A percentile compares a stretch with the other conserved stretches of the same genome.
These are phyloP conservation scores for Bipolaris cookei DNA, from an alignment of 2,329 filamentous ascomycete genomes.

Conservation along the genomic window DNA sequence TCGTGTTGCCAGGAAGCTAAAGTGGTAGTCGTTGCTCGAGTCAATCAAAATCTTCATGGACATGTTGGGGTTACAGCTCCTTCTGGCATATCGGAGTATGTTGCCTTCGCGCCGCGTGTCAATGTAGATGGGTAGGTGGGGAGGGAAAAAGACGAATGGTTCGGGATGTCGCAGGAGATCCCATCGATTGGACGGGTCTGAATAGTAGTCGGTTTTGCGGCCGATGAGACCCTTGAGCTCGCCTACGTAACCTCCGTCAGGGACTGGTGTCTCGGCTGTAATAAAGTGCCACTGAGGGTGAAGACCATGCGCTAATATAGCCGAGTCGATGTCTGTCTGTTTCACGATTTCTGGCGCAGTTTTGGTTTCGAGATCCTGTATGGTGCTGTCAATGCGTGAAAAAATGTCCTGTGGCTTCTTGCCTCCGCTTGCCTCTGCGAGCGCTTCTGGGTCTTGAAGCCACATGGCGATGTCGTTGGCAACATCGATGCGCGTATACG, in stretches of 20 bases:
- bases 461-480: conserved; percentile 77
- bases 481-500: conserved; percentile 76
- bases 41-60: conserved; percentile 84
- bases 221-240: conserved; percentile 71
- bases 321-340: conserved; percentile 59
- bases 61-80: conserved; percentile 92
- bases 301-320: conserved; percentile 58
- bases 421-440: conserved; percentile 71
- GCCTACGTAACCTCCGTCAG: conserved; percentile 63
- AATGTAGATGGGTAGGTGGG: conserved; percentile 86
- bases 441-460: conserved; percentile 74
- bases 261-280: conserved; percentile 60
- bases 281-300: conserved; percentile 75
- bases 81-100: conserved; percentile 82
- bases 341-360: conserved; percentile 60
- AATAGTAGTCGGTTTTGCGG: conserved; percentile 55
- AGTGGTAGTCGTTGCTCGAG: conserved; percentile 73
- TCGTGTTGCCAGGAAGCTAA: conserved; percentile 87
- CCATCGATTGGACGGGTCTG: conserved; percentile 57
- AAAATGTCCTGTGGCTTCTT: conserved; percentile 72
- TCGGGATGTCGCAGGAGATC: conserved; percentile 56
- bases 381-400: conserved; percentile 61
- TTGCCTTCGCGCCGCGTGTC: conserved; percentile 90
- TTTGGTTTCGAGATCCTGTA: conserved; percentile 60
- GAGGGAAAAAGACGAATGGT: conserved; percentile 71